Conservation (phyloP, 2,329 filamentous ascomycete species). For the Colletotrichum limetticola region DNA sequence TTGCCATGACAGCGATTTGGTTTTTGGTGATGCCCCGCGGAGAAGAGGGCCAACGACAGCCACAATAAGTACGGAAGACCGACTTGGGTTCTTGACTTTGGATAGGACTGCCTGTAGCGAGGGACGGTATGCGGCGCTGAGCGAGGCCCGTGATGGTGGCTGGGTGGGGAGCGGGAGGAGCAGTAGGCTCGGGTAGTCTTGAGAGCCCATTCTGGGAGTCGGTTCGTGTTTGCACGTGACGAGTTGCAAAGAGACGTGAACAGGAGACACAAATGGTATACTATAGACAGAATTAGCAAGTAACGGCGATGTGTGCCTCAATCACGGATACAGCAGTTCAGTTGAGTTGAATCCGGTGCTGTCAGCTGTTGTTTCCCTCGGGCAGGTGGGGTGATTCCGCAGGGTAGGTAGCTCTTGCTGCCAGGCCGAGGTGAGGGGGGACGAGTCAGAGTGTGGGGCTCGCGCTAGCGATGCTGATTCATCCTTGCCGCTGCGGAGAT, state of each 20-base stretch:
- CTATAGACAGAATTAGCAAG: not conserved
- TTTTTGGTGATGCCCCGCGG: slow-evolving; percentile 56
- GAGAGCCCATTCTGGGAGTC: slow-evolving; percentile 12
- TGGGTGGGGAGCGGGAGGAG: slow-evolving; percentile 72
- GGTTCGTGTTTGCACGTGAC: not conserved
- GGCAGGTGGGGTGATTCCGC: not conserved
- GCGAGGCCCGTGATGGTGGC: slow-evolving; percentile 59
- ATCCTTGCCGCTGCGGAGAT: slow-evolving; percentile 11
- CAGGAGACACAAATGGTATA: not conserved
- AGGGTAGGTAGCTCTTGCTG: not conserved
- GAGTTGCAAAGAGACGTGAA: not conserved
- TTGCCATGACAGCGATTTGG: slow-evolving; percentile 70
- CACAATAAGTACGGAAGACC: slow-evolving; percentile 56
- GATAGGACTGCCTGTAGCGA: slow-evolving; percentile 65
- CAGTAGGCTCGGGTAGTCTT: slow-evolving; percentile 61
- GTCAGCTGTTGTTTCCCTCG: not conserved
- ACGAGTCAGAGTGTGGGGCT: not conserved
- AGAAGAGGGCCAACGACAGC: slow-evolving; percentile 74
- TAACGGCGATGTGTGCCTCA: not conserved
- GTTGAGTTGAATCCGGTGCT: not conserved
- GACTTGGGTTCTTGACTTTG: slow-evolving; percentile 53
- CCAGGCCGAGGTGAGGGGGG: not conserved
- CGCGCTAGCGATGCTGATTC: not conserved
- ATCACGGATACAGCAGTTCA: not conserved
- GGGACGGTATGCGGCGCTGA: slow-evolving; percentile 70